Base-by-base conservation (phyloP, 1,139 yeast species). In the Lizanozyma gosingica region DNA sequence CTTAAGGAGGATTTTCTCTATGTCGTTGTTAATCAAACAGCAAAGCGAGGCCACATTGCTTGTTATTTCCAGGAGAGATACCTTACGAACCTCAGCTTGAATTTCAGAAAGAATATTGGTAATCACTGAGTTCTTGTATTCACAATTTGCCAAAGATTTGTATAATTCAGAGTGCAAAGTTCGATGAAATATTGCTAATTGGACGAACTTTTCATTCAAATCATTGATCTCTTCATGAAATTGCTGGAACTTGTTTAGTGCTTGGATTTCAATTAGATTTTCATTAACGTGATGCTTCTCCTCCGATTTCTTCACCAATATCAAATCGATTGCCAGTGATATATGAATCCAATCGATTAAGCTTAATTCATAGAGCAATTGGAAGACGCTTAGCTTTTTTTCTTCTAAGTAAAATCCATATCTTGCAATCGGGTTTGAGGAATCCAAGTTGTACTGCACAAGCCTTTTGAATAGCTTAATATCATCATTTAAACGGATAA, bases 331-430 rank as follows among this genome's bases (percentile, higher is more conserved):
- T 0, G 78, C 79, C 44, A 71, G 74, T 0, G 72, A 59, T 15
- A 83, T 54, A 11, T 71, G 63, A 4, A 66, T 69, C 95, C 95
- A 84, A 18, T 66, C 62, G 2, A 77, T 53, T 2, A 55, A 47
- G 15, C 61, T 41, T 2, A 76, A 63, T 0, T 53, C 50, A 15
- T 47, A 41, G 18, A 66, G 44, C 3, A 42, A 39, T 1, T 41
- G 35, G 4, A 60, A 56, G 1, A 80, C 57, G 1, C 51, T 47
- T 3, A 51, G 47, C 37, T 70, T 65, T 33, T 67, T 67, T 0
- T 63, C 62, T 3, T 57, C 57, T 3, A 83, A 48, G 18, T 83
- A 55, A 18, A 68, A 59, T 2, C 65, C 65, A 34, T 69, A 62
- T 15, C 67, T 70, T 8, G 40, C 48, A 51, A 0, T 47, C 49